Base-by-base conservation (phyloP, 768 basidiomycete genomes). In the Holtermannia corniformis region DNA sequence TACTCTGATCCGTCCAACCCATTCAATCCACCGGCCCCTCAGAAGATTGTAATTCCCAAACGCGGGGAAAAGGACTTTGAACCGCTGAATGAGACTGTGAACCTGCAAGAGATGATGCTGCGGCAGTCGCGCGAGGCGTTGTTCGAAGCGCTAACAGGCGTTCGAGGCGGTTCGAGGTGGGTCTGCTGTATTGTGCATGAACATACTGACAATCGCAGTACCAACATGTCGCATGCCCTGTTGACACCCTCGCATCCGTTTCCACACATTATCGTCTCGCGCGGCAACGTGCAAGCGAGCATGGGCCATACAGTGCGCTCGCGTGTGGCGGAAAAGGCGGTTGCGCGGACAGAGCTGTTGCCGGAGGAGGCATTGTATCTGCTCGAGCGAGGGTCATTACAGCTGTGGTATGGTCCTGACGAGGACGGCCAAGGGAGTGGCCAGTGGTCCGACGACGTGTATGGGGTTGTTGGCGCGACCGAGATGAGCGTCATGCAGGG, bases 31-130 rank as follows among this genome's bases (percentile, higher is more conserved):
- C 50, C 60, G 47, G 22, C 43, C 24, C 10, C 32, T 37, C 32
- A 37, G 32, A 65, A 64, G 47, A 65, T 74, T 2, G 76, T 86
- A 4, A 92, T 99, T 47, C 95, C 95, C 4, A 92, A 87, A 71
- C 81, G 95, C 23, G 95, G 95, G 1, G 95, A 97, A 73, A 97
- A 99, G 68, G 92, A 97, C 59, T 97, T 90, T 60, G 93, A 97
- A 68, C 95, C 95, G 1, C 77, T 60, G 64, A 75, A 48, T 75
- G 77, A 49, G 76, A 71, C 71, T 3, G 64, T 67, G 0, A 73
- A 72, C 26, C 63, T 73, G 20, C 95, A 97, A 65, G 73, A 81
- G 23, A 84, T 88, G 73, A 80, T 87, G 55, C 78, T 97, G 20
- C 83, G 87, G 50, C 79, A 82, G 25, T 80, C 88, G 44, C 75